Percentiles rank a stretch among this genome's conserved stretches.
Conservation (phyloP, 805 yeast species). For the Sugiyamaella floridensis region DNA sequence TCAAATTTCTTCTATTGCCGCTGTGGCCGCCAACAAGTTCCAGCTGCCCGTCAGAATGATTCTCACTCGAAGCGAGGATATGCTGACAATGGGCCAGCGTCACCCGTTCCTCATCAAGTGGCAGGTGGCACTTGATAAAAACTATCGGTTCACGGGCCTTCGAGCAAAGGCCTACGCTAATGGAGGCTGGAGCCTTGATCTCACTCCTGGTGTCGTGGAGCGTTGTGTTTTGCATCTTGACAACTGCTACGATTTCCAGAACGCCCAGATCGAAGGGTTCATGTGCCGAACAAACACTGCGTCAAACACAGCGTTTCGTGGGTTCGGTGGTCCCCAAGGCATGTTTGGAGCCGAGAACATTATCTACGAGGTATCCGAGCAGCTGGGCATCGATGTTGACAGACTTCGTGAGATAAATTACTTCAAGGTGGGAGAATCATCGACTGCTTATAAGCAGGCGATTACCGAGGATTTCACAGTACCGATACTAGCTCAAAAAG, state of each 20-base stretch:
- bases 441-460: constrained; percentile 37
- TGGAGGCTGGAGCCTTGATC: constrained; percentile 45
- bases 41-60: constrained; percentile 39
- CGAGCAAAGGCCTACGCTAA: constrained; percentile 38
- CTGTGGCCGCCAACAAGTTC: constrained; percentile 39
- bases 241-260: constrained; percentile 40
- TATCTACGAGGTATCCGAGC: constrained; percentile 36
- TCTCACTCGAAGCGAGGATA: constrained; percentile 38
- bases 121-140: constrained; percentile 38
- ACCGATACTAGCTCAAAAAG: constrained; percentile 32
- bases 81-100: constrained; percentile 41
- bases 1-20: constrained; percentile 35
- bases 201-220: constrained; percentile 44
- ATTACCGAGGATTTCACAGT: constrained; percentile 38
- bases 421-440: constrained; percentile 26
- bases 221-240: constrained; percentile 40
- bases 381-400: constrained; percentile 37
- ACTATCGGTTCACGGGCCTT: constrained; percentile 37
- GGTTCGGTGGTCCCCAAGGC: constrained; percentile 47
- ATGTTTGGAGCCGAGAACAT: constrained; percentile 40
- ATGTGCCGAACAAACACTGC: constrained; percentile 42
- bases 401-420: constrained; percentile 35
- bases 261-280: constrained; percentile 33
- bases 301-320: constrained; percentile 44
- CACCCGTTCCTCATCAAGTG: constrained; percentile 42